A percentile compares a stretch with the other conserved stretches of the same genome.
phyloP scores from a whole-genome alignment of 1,139 yeast species.

The Zygoascus meyerae region DNA sequence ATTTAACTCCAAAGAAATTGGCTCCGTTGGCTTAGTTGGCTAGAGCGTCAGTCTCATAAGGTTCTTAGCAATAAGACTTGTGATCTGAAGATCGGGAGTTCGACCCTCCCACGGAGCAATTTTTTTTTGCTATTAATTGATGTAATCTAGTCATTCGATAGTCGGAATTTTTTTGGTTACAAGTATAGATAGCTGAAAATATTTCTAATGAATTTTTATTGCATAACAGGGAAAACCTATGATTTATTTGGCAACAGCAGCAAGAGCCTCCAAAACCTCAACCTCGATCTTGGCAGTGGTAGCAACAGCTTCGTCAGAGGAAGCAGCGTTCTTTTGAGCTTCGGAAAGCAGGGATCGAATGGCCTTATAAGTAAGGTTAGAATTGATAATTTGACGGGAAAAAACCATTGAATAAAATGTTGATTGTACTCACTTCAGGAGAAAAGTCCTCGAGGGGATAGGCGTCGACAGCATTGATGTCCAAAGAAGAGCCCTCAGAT shows the following conservation, averaged over 20 bases:
- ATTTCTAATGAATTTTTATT: neutral
- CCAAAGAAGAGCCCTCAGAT: constrained; percentile 87
- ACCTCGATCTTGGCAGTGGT: constrained; percentile 95
- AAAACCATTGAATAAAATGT: no score
- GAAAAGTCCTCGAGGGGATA: constrained; percentile 88
- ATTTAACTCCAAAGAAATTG: neutral
- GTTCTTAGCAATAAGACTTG: constrained; percentile 16
- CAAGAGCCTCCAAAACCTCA: constrained; percentile 93
- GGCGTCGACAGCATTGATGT: constrained; percentile 94
- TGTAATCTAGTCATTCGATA: no score
- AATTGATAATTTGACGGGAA: neutral
- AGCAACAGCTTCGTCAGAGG: constrained; percentile 77
- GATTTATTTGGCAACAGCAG: constrained; percentile 73
- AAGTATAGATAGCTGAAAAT: neutral
- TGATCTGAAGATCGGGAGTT: constrained; percentile 32
- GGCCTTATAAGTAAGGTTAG: constrained; percentile 33
- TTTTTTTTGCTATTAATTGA: constrained; percentile 8
- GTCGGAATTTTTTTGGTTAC: no score
- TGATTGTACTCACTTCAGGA: constrained; percentile 39
- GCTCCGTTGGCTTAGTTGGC: constrained; percentile 34
- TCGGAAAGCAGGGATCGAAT: constrained; percentile 80
- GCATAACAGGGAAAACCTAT: neutral
- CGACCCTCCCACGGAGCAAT: constrained; percentile 29
- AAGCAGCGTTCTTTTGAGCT: constrained; percentile 87
- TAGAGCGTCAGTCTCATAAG: constrained; percentile 34